Evolutionary conservation across 2,329 filamentous ascomycete species (phyloP).

Genomic region (Seiridium cupressi): DNA sequence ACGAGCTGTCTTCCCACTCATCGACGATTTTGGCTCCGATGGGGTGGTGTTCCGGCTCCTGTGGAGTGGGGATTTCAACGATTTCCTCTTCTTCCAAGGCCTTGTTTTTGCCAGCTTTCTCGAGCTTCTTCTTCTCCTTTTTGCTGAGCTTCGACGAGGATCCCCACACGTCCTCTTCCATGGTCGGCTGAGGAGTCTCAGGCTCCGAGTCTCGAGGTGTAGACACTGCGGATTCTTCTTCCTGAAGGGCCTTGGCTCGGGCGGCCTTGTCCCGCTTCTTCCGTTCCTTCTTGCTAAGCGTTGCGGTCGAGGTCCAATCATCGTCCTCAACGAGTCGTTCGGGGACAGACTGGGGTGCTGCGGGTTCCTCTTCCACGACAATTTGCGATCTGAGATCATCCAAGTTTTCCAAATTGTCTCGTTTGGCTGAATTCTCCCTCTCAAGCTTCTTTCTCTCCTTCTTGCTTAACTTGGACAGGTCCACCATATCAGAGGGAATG

Average conservation of each 20-base stretch:
- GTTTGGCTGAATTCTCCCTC: conserved; percentile 28
- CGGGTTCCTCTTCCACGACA: conserved; percentile 14
- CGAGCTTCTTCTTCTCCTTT: conserved; percentile 41
- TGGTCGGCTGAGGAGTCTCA: conserved; percentile 15
- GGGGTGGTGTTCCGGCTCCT: conserved; percentile 16
- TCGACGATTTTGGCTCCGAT: conserved; percentile 13
- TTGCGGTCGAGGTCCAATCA: conserved; percentile 21
- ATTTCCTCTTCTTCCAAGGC: conserved; percentile 21
- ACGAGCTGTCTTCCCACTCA: conserved; percentile 21
- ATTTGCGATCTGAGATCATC: conserved; percentile 19
- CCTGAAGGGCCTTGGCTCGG: conserved; percentile 22
- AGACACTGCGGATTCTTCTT: conserved; percentile 16
- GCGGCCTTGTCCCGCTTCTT: conserved; percentile 43
- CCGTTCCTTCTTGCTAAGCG: conserved; percentile 34
- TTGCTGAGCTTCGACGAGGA: conserved; percentile 27
- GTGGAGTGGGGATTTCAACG: conserved; percentile 11
- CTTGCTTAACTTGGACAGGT: conserved; percentile 24
- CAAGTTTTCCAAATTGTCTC: conserved; percentile 15
- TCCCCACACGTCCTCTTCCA: conserved; percentile 28
- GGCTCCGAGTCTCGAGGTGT: conserved; percentile 17
- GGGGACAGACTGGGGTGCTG: conserved; percentile 17
- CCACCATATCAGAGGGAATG: conserved; percentile 17
- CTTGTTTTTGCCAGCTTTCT: conserved; percentile 34
- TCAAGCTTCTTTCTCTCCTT: conserved; percentile 36
- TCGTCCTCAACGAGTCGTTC: conserved; percentile 12